These are phyloP conservation scores for Biscogniauxia sp. DNA, from an alignment of 2,329 filamentous ascomycete species.

Conservation along the genomic window DNA sequence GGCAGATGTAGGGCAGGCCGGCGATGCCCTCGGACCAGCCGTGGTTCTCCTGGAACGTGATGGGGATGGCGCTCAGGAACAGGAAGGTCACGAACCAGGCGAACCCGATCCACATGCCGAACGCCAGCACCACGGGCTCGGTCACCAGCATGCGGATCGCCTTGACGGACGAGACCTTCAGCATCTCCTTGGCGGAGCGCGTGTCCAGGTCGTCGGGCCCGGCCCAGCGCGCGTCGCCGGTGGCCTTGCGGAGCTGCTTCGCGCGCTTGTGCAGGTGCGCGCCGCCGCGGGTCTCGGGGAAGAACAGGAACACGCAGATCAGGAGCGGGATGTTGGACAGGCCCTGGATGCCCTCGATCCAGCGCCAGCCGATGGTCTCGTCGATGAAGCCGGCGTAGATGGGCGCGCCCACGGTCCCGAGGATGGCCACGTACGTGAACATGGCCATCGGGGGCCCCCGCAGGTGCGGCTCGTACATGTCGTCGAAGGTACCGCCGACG, in stretches of 20 bases:
- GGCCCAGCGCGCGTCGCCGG: constrained; percentile 49
- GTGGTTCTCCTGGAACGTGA: constrained; percentile 50
- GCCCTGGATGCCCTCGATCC: constrained; percentile 53
- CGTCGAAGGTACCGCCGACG: constrained; percentile 48
- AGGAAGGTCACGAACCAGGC: constrained; percentile 54
- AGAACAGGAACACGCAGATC: constrained; percentile 26
- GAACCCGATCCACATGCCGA: constrained; percentile 50
- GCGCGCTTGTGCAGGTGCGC: constrained; percentile 46
- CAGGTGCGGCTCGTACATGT: constrained; percentile 46
- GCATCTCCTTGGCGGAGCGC: constrained; percentile 43
- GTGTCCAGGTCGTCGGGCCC: constrained; percentile 50
- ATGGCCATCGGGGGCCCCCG: constrained; percentile 46
- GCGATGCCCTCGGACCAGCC: constrained; percentile 49
- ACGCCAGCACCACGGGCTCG: constrained; percentile 21
- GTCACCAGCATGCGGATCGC: constrained; percentile 30
- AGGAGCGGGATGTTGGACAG: constrained; percentile 49
- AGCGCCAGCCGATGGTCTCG: constrained; percentile 50
- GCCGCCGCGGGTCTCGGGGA: constrained; percentile 27
- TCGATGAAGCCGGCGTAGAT: constrained; percentile 55
- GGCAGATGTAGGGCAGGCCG: constrained; percentile 50
- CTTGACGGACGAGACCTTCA: constrained; percentile 49
- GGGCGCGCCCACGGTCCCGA: constrained; percentile 51
- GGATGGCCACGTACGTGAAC: constrained; percentile 48
- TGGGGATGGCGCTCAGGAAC: constrained; percentile 50
- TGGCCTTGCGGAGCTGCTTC: constrained; percentile 43